These are phyloP conservation scores for Pythium aristosporum DNA, from an alignment of 352 stramenopile genomes.

Conservation along the genomic window DNA sequence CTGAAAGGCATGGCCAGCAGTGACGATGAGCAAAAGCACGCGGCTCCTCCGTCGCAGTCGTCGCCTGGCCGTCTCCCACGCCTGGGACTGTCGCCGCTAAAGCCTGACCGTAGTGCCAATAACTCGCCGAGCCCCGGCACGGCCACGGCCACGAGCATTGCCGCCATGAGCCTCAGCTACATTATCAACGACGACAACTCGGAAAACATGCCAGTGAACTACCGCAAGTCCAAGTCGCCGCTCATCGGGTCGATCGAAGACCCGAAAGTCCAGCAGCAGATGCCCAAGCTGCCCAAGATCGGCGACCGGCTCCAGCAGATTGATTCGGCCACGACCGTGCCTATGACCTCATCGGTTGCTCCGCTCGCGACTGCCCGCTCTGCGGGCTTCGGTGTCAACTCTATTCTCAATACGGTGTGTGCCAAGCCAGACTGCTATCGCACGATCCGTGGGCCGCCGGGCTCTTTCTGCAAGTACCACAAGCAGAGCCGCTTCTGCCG, in stretches of 20 bases:
- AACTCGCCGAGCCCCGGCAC: constrained; percentile 26
- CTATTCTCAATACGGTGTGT: constrained; percentile 80
- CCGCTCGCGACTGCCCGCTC: constrained; percentile 1
- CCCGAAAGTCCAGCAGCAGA: neutral
- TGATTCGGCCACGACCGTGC: neutral
- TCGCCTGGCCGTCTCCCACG: constrained; percentile 10
- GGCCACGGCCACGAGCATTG: constrained; percentile 49
- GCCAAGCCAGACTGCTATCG: constrained; percentile 77
- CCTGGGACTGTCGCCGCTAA: constrained; percentile 21
- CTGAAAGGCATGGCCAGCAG: constrained; percentile 42
- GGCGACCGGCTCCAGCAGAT: neutral
- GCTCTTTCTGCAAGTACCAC: constrained; percentile 84
- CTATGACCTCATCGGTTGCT: neutral
- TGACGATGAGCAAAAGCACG: constrained; percentile 37
- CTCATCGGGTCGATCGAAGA: constrained; percentile 34
- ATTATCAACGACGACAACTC: constrained; percentile 66
- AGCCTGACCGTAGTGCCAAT: constrained; percentile 14
- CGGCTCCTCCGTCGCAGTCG: constrained; percentile 5
- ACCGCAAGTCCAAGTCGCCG: constrained; percentile 3
- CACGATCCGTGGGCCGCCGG: constrained; percentile 61
- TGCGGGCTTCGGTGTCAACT: constrained; percentile 47
- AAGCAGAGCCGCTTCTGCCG: constrained; percentile 82
- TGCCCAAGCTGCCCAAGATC: constrained; percentile 3
- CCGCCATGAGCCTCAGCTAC: constrained; percentile 83
- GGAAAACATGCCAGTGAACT: constrained; percentile 32